Percentiles rank a stretch among this genome's conserved stretches.
phyloP scores from a whole-genome alignment of 768 basidiomycete genomes.

The Mycena galopus region DNA sequence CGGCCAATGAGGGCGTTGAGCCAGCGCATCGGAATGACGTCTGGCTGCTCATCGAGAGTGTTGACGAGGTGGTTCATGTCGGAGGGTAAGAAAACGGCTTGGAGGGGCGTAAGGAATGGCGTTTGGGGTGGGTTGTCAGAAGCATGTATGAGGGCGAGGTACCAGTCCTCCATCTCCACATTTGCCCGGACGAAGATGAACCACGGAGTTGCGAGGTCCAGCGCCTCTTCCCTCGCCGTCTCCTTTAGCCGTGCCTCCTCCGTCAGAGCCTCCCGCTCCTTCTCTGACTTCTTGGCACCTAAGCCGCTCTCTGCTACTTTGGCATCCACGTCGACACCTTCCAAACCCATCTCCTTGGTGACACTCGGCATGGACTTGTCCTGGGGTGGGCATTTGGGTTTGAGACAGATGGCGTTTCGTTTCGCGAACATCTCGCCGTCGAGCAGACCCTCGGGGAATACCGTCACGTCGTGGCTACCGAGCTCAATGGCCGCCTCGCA shows the following conservation, averaged over 20 bases:
- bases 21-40: constrained; percentile 98
- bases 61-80: constrained; percentile 90
- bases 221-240: constrained; percentile 63
- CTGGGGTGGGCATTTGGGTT: constrained; percentile 57
- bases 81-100: constrained; percentile 73
- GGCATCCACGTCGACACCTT: constrained; percentile 48
- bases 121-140: constrained; percentile 73
- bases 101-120: constrained; percentile 71
- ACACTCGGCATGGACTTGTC: constrained; percentile 60
- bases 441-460: constrained; percentile 80
- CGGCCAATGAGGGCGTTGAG: constrained; percentile 94
- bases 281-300: constrained; percentile 49
- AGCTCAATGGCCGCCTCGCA: constrained; percentile 93
- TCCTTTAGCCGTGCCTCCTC: constrained; percentile 59
- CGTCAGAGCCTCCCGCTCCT: constrained; percentile 50
- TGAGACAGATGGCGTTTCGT: constrained; percentile 88
- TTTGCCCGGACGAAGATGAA: constrained; percentile 93
- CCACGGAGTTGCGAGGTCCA: constrained; percentile 78
- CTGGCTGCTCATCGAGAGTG: constrained; percentile 92
- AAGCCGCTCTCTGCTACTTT: constrained; percentile 44
- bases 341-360: constrained; percentile 65
- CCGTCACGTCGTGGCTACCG: constrained; percentile 78
- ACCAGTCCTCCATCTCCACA: constrained; percentile 98
- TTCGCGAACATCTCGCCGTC: constrained; percentile 95
- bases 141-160: constrained; percentile 83